Evolutionary conservation across 139 green algal species (phyloP), one percentile per base, ranked within the genome.

Genomic region (Chlamydomonas eustigma): DNA sequence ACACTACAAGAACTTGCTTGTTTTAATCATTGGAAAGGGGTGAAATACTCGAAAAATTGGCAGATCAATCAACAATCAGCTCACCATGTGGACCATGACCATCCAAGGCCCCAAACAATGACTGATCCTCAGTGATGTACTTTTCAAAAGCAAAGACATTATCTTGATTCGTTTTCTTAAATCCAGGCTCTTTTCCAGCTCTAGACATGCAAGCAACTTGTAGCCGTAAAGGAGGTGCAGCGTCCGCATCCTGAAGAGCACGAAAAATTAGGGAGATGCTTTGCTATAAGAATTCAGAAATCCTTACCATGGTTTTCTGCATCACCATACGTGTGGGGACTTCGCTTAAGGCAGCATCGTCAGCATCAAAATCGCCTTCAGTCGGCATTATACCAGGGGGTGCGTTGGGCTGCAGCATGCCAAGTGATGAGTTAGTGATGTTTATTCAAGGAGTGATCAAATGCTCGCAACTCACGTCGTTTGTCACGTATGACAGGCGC

Each of bases 121-220:
- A 88, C 70, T 95, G 87, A 44, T 92, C 85, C 51, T 87, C 83
- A 1, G 81, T 81, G 65, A 94, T 89, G 82, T 90, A 95, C 78
- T 93, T 90, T 52, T 92, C 88, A 85, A 90, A 93, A 0, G 89
- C 90, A 78, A 95, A 94, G 81, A 87, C 93, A 78, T 90, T 93
- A 86, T 97, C 91, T 79, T 97, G 92, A 81, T 97, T 97, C 8
- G 83, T 90, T 71, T 97, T 97, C 76, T 93, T 93, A 73, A 90
- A 89, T 35, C 85, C 91, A 12, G 89, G 90, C 83, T 96, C 91
- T 28, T 81, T 72, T 1, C 92, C 92, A 6, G 90, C 87, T 1
- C 88, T 76, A 0, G 88, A 93, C 78, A 97, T 88, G 75, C 86
- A 93, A 1, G 89, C 90, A 65, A 94, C 87, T 8, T 83, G 79